Evolutionary conservation across 768 basidiomycete species (phyloP), one percentile per base, ranked within the genome.

Genomic region (Rhizopogon roseolus): DNA sequence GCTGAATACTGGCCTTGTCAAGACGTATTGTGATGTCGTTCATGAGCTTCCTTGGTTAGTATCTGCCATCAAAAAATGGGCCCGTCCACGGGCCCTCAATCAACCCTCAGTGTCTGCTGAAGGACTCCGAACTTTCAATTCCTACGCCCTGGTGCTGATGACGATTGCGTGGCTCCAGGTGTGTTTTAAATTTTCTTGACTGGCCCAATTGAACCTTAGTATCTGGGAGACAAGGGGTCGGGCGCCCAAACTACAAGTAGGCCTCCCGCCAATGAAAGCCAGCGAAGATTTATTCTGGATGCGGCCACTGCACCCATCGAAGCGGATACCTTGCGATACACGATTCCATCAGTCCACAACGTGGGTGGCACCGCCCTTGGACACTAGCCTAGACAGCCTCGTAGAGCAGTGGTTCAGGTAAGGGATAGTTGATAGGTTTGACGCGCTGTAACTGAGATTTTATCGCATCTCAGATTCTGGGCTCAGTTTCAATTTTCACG

Each of bases 61-160:
- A 6, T 60, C 66, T 43, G 64, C 71, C 34, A 71, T 87, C 64
- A 86, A 88, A 64, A 56, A 63, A 16, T 88, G 86, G 85, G 82
- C 85, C 10, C 77, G 76, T 51, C 72, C 76, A 25, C 69, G 76
- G 5, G 77, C 71, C 0, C 64, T 85, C 41, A 86, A 86, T 60
- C 63, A 65, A 16, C 77, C 84, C 0, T 63, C 70, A 16, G 59
- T 62, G 0, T 32, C 29, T 22, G 29, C 25, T 10, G 52, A 41
- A 0, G 58, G 57, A 2, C 58, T 67, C 1, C 49, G 58, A 4
- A 77, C 77, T 2, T 84, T 86, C 61, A 85, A 80, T 55, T 86
- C 83, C 56, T 87, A 86, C 64, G 73, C 83, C 1, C 63, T 84
- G 22, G 70, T 76, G 9, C 62, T 87, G 58, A 85, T 88, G 84